Evolutionary conservation across 2,329 filamentous ascomycete species (phyloP), one percentile per base, ranked within the genome.

Genomic region (Penicillium sp.): DNA sequence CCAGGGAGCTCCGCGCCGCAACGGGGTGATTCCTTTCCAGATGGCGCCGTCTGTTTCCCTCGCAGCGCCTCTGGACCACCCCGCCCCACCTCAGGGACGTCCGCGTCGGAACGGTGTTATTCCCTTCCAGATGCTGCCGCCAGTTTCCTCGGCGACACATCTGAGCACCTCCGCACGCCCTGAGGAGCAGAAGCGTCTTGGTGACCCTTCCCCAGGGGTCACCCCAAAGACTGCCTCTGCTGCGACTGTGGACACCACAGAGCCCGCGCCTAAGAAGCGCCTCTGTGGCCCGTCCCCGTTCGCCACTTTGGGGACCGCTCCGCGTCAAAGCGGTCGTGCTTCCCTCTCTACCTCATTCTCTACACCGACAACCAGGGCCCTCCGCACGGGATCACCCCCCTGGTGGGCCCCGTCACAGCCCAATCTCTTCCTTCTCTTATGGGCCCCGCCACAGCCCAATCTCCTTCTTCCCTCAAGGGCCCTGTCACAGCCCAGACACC

Each of bases 381-480:
- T 33, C 43, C 43, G 34, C 35, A 46, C 43, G 16, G 43, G 36
- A 46, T n/a, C 28, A n/a, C 27, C 43, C 35, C 35, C 35, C 43
- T 46, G 43, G 43, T 22, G 28, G 35, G 43, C 43, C n/a, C n/a
- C n/a, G n/a, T n/a, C n/a, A n/a, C n/a, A n/a, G n/a, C n/a, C n/a
- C n/a, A n/a, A n/a, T n/a, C n/a, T n/a, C n/a, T n/a, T n/a, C n/a
- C n/a, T n/a, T n/a, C n/a, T n/a, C n/a, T n/a, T n/a, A n/a, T n/a
- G n/a, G n/a, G n/a, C n/a, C n/a, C n/a, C n/a, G n/a, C n/a, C n/a
- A n/a, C n/a, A n/a, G n/a, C n/a, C n/a, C n/a, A n/a, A n/a, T n/a
- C n/a, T n/a, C n/a, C n/a, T n/a, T n/a, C n/a, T n/a, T n/a, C n/a
- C n/a, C n/a, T n/a, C n/a, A n/a, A n/a, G n/a, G n/a, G n/a, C n/a